These are phyloP conservation scores for Amylocystis lapponica DNA, from an alignment of 768 basidiomycete species.

Conservation along the genomic window DNA sequence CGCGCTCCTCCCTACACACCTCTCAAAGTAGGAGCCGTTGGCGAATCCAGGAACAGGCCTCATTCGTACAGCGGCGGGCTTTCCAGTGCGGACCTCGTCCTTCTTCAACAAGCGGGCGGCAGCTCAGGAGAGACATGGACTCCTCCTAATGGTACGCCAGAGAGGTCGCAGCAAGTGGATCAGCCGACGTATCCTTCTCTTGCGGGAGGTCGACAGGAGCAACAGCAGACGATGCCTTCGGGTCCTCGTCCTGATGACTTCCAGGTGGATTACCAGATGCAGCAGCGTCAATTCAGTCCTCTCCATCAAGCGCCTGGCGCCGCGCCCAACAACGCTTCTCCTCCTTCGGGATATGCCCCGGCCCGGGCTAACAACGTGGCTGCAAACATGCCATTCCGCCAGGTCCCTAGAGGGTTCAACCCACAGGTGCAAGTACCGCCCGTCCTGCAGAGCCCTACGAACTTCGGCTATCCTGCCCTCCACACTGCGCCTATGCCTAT, in stretches of 20 bases:
- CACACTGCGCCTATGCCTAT: slow-evolving; percentile 66
- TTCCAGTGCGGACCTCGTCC: slow-evolving; percentile 67
- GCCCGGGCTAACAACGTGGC: slow-evolving; percentile 46
- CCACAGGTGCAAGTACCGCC: slow-evolving; percentile 38
- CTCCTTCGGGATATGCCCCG: slow-evolving; percentile 44
- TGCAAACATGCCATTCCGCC: slow-evolving; percentile 51
- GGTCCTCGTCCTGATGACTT: slow-evolving; percentile 23
- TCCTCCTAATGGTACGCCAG: slow-evolving; percentile 22
- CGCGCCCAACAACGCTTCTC: slow-evolving; percentile 26
- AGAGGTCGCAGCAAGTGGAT: slow-evolving; percentile 23
- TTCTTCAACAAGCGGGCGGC: slow-evolving; percentile 60
- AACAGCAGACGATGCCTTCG: slow-evolving; percentile 30
- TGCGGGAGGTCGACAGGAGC: slow-evolving; percentile 44
- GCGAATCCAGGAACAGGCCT: slow-evolving; percentile 69
- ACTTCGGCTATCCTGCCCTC: slow-evolving; percentile 37
- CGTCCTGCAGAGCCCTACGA: slow-evolving; percentile 46
- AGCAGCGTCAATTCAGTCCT: slow-evolving; percentile 51
- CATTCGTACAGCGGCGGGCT: slow-evolving; percentile 79
- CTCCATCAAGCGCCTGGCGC: slow-evolving; percentile 32
- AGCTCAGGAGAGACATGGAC: slow-evolving; percentile 26
- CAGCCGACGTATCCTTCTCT: slow-evolving; percentile 64
- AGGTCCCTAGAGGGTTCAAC: slow-evolving; percentile 52
- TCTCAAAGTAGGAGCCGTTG: slow-evolving; percentile 44
- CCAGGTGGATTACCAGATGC: slow-evolving; percentile 51
- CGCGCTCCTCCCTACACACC: slow-evolving; percentile 43